phyloP scores from a whole-genome alignment of 805 yeast species.

The Candida succiphila region DNA sequence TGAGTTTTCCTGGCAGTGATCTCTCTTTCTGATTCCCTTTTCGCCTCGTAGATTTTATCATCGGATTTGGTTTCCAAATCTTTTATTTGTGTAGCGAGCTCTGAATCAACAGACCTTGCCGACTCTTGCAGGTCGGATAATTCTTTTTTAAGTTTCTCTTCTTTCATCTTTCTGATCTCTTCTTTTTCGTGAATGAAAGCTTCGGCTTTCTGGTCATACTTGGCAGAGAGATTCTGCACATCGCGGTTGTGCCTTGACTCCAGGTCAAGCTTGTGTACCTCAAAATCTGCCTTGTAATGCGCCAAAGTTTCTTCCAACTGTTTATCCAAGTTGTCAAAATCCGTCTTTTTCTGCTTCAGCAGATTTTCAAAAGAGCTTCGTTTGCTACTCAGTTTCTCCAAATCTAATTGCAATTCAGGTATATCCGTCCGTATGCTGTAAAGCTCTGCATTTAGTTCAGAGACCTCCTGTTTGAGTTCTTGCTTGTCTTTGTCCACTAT shows the following conservation, averaged over 20 bases:
- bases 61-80: background rate
- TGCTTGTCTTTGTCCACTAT: background rate
- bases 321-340: conserved; percentile 16
- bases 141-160: conserved; percentile 13
- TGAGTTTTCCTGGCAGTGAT: background rate
- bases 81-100: background rate
- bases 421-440: conserved; percentile 17
- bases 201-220: too few relatives aligned
- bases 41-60: background rate
- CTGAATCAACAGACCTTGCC: background rate
- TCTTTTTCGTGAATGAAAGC: too few relatives aligned
- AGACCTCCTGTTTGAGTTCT: conserved; percentile 8
- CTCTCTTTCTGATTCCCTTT: background rate
- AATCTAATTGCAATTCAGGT: conserved; percentile 16
- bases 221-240: conserved; percentile 9
- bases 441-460: conserved; percentile 14
- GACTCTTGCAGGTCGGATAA: background rate
- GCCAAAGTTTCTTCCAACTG: conserved; percentile 15
- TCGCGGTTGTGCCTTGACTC: conserved; percentile 19
- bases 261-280: conserved; percentile 23
- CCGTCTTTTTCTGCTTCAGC: conserved; percentile 20
- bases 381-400: conserved; percentile 20
- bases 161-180: too few relatives aligned
- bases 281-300: conserved; percentile 23
- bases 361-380: conserved; percentile 7